Evolutionary conservation across 1,284 basidiomycete genomes (phyloP), one percentile per base, ranked within the genome.

Genomic region (Clitocybe nebularis): DNA sequence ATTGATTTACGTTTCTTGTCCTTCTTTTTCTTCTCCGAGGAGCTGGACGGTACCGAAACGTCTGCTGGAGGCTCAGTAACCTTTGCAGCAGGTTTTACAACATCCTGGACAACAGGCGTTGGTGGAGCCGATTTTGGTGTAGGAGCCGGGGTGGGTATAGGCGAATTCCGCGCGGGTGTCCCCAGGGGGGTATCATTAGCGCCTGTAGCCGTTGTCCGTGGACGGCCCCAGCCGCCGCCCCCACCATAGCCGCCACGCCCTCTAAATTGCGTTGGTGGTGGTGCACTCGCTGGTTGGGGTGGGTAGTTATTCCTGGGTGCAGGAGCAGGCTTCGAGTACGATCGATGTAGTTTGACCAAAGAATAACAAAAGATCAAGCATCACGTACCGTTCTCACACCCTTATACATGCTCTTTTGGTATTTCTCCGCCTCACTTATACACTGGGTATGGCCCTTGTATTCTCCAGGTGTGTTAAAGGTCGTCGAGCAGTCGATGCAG

Each of bases 361-460:
- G 21, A 20, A 29, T 10, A 19, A 23, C 13, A 37, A 21, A 21
- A 39, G 9, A 25, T 22, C 43, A 35, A 7, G 19, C 11, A 13
- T 16, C 7, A 56, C 65, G 42, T 45, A 77, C 75, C 46, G 67
- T 69, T 64, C 85, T 87, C 4, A 81, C 77, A 14, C 85, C 88
- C 60, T 87, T 88, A 65, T 93, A 94, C 39, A 94, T 61, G 43
- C 73, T 69, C 59, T 90, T 90, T 67, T 95, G 82, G 58, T 95
- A 94, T 63, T 94, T 93, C 61, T 95, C 88, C 3, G 89, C 92
- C 66, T 95, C 92, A 41, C 77, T 81, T 37, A 95, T 83, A 61
- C 92, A 95, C 17, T 77, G 73, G 9, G 88, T 93, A 59, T 95
- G 92, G 1, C 63, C 67, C 62, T 89, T 91, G 74, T 83, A 94